A percentile compares a stretch with the other conserved stretches of the same genome.
Conservation (phyloP, 257 asterid species). For the Lycium barbarum region DNA sequence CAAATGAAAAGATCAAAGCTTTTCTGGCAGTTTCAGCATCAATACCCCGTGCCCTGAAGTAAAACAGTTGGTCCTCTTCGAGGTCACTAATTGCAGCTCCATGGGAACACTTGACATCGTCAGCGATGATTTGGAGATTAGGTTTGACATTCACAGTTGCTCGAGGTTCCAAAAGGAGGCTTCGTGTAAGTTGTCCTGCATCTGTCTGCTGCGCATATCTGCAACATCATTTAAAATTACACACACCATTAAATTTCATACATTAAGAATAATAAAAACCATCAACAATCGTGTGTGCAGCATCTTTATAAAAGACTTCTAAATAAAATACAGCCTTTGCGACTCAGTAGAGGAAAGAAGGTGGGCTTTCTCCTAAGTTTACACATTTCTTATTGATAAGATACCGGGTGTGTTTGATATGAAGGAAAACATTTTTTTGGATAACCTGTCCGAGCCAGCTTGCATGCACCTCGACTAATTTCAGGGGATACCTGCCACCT, state of each 20-base stretch:
- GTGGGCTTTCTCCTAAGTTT: not conserved
- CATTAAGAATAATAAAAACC: not conserved
- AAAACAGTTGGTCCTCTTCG: conserved; percentile 81
- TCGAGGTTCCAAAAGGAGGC: conserved; percentile 84
- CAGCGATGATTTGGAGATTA: conserved; percentile 92
- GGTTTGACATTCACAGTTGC: conserved; percentile 93
- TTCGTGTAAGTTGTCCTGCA: conserved; percentile 93
- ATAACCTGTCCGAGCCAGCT: too few species aligned
- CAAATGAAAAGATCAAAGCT: conserved; percentile 84
- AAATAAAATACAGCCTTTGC: too few species aligned
- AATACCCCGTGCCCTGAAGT: conserved; percentile 89
- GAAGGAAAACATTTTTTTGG: too few species aligned
- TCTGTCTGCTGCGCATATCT: conserved; percentile 97
- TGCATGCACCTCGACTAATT: too few species aligned
- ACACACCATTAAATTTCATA: not conserved
- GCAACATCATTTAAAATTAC: conserved; percentile 30
- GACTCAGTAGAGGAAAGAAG: not conserved
- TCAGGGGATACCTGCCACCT: too few species aligned
- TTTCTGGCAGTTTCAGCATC: conserved; percentile 72
- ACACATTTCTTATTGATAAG: not conserved
- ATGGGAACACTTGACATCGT: conserved; percentile 90
- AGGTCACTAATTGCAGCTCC: conserved; percentile 97
- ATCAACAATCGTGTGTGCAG: not conserved
- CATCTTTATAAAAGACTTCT: not conserved
- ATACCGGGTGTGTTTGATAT: too few species aligned